A percentile compares a stretch with the other conserved stretches of the same genome.
These are phyloP conservation scores for Xanthoconium stramineum DNA, from an alignment of 768 basidiomycete genomes.

Conservation along the genomic window DNA sequence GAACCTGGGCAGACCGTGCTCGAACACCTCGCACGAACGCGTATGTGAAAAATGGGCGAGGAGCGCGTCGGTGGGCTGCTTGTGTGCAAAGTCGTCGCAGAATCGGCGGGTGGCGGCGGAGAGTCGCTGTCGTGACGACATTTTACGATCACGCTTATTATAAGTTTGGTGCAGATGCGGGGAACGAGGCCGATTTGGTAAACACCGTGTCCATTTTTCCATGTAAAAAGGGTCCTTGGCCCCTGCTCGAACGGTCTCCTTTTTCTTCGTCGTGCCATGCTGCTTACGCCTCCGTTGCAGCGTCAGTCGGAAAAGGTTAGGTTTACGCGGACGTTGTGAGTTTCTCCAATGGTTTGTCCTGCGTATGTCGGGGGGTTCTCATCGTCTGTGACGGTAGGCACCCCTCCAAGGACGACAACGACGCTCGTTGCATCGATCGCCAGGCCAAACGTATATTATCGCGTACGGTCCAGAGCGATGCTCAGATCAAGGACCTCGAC, in stretches of 20 bases:
- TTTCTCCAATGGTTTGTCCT: not conserved
- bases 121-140: conserved; percentile 29
- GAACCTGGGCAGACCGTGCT: conserved; percentile 51
- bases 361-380: conserved; percentile 9
- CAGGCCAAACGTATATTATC: conserved; percentile 45
- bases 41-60: conserved; percentile 50
- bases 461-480: conserved; percentile 48
- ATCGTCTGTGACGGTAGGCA: conserved; percentile 2
- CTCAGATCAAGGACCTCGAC: conserved; percentile 61
- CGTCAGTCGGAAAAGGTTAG: not conserved
- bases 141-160: not conserved
- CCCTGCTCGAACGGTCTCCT: not conserved
- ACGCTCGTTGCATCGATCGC: conserved; percentile 35
- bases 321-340: conserved; percentile 12
- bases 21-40: conserved; percentile 42
- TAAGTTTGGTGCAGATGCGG: no score
- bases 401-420: conserved; percentile 7
- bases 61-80: conserved; percentile 40
- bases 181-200: not conserved
- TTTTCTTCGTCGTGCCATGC: not conserved
- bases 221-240: not conserved
- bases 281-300: not conserved
- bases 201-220: not conserved
- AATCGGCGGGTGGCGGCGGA: conserved; percentile 44
- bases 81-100: conserved; percentile 50